Evolutionary conservation across 352 stramenopile genomes (phyloP).

Genomic region (Phytophthora gonapodyides): DNA sequence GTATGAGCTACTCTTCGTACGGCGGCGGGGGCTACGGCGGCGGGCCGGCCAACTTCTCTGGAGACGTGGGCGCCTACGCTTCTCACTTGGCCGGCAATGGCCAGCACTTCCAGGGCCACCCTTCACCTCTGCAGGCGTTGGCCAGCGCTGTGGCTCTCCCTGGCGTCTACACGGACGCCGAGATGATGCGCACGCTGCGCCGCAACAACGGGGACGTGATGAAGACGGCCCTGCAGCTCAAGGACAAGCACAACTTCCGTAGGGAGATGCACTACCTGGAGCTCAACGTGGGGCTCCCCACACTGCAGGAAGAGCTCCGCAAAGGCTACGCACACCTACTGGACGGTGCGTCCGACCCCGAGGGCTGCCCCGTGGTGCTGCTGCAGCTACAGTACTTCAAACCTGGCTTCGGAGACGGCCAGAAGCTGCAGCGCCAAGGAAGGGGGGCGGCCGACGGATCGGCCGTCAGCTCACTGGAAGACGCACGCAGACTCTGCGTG

Average conservation of each 20-base stretch:
- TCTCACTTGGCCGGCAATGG: conserved; percentile 36
- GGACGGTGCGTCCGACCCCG: conserved; percentile 51
- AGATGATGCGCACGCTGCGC: conserved; percentile 65
- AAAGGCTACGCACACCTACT: conserved; percentile 82
- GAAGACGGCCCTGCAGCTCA: conserved; percentile 68
- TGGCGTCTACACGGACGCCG: conserved; percentile 50
- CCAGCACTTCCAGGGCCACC: conserved; percentile 26
- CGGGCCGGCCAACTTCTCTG: conserved; percentile 16
- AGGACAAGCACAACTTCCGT: conserved; percentile 66
- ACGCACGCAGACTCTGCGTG: conserved; percentile 66
- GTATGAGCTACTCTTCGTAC: conserved; percentile 31
- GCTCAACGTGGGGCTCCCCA: conserved; percentile 63
- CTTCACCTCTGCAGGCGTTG: conserved; percentile 65
- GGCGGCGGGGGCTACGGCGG: conserved; percentile 28
- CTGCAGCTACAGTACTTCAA: conserved; percentile 70
- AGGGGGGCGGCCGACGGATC: conserved; percentile 57
- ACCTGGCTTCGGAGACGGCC: conserved; percentile 52
- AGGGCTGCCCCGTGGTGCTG: conserved; percentile 61
- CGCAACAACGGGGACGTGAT: conserved; percentile 73
- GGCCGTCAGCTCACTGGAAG: conserved; percentile 61
- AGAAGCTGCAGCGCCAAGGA: conserved; percentile 65
- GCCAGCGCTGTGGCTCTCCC: conserved; percentile 70
- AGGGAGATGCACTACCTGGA: conserved; percentile 49
- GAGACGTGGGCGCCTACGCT: conserved; percentile 37
- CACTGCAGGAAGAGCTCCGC: conserved; percentile 67